These are phyloP conservation scores for Huntiella bhutanensis DNA, from an alignment of 2,329 filamentous ascomycete genomes.

Conservation along the genomic window DNA sequence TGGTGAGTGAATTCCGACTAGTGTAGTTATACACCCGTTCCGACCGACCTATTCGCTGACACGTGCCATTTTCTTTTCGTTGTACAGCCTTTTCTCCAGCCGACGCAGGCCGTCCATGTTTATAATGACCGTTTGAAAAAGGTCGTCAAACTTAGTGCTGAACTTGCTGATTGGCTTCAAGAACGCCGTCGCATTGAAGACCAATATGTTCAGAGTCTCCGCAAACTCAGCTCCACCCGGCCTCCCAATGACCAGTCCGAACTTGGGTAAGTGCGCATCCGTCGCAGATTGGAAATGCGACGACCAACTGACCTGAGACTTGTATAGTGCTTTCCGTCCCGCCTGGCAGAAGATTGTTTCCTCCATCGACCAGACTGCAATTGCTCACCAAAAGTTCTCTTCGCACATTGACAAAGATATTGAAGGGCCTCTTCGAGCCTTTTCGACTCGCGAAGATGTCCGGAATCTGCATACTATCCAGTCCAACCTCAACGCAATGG, in stretches of 20 bases:
- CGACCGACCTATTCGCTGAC: background rate
- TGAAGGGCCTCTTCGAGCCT: conserved; percentile 63
- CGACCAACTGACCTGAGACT: background rate
- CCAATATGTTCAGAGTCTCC: conserved; percentile 63
- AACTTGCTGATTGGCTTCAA: conserved; percentile 96
- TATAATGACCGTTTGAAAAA: conserved; percentile 76
- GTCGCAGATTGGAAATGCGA: background rate
- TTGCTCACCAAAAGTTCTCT: conserved; percentile 65
- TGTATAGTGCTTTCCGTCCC: conserved; percentile 59
- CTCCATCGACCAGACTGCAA: conserved; percentile 61
- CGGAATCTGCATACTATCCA: conserved; percentile 65
- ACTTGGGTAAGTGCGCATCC: conserved; percentile 55
- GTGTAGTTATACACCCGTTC: background rate
- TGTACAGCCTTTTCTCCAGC: conserved; percentile 56
- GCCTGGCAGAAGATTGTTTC: conserved; percentile 80
- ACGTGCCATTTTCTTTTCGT: conserved; percentile 2
- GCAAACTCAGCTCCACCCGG: conserved; percentile 58
- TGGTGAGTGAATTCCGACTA: conserved; percentile 41
- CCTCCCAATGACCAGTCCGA: conserved; percentile 60
- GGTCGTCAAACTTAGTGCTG: conserved; percentile 67
- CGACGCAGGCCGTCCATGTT: conserved; percentile 59
- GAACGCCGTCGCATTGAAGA: conserved; percentile 88
- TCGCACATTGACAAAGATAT: conserved; percentile 75
- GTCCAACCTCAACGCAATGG: conserved; percentile 59
- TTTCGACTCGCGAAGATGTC: conserved; percentile 56